Base-by-base conservation (phyloP, 352 stramenopile species). In the Pythium plurisporium region DNA sequence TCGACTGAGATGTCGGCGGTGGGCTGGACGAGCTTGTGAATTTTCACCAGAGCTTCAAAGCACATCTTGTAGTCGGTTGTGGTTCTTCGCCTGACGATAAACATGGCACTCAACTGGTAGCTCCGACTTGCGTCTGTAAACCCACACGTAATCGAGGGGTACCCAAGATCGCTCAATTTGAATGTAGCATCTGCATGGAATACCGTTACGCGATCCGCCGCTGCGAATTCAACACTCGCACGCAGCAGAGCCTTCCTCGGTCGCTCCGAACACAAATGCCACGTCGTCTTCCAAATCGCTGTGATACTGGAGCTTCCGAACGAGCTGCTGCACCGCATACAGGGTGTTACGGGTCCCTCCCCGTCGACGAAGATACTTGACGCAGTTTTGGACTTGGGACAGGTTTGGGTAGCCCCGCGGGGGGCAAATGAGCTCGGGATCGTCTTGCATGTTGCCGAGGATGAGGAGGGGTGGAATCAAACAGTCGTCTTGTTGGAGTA, bases 81-180 rank as follows among this genome's bases (percentile, higher is more conserved):
- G 4, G 40, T 43, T 1, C 41, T 27, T 14, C 40, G 26, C 25
- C 41, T 52, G 5, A 60, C 41, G 12, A 60, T 20, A n/a, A 52
- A 52, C 8, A 60, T 50, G 4, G 29, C 52, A 10, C 41, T 22
- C 19, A 60, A 11, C 22, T 60, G 52, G 23, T 60, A 60, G 5
- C n/a, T 6, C 9, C 41, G 5, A 5, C 10, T 26, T 5, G 7
- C 4, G 31, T 60, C 52, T 5, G 52, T 52, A 22, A 60, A 47
- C n/a, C 52, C 52, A 31, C 37, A 59, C 5, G 51, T 31, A 19
- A 59, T 50, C 15, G 4, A 11, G 11, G 38, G 51, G 30, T 59
- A 59, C 7, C 51, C 40, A 1, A 59, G 27, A 30, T 59, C 51
- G 40, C 51, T 57, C 17, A 57, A 15, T 29, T 59, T 59, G 29